phyloP scores from a whole-genome alignment of 2,329 filamentous ascomycete species.

The Ophiostoma montium region DNA sequence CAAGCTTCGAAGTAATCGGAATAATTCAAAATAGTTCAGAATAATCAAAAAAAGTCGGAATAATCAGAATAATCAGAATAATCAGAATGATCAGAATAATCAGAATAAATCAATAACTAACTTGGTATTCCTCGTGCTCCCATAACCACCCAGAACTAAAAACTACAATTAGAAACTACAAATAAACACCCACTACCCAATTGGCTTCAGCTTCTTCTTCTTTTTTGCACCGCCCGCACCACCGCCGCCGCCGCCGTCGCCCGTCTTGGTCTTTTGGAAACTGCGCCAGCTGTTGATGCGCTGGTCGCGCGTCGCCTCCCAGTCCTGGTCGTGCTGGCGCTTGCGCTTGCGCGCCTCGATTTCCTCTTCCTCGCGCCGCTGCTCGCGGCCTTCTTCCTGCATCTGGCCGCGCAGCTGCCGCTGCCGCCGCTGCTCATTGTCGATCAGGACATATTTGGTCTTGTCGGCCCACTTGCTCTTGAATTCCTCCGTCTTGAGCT shows the following conservation, averaged over 20 bases:
- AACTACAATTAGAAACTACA: too few relatives aligned
- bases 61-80: too few relatives aligned
- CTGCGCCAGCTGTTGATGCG: slow-evolving; percentile 89
- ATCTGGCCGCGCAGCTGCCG: slow-evolving; percentile 86
- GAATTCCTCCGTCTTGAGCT: slow-evolving; percentile 74
- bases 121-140: too few relatives aligned
- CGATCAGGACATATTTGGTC: slow-evolving; percentile 75
- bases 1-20: too few relatives aligned
- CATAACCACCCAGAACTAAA: too few relatives aligned
- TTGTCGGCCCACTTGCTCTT: slow-evolving; percentile 80
- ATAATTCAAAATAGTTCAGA: too few relatives aligned
- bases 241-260: slow-evolving; percentile 16
- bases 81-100: too few relatives aligned
- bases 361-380: slow-evolving; percentile 77
- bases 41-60: too few relatives aligned
- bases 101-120: too few relatives aligned
- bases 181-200: slow-evolving; percentile 33
- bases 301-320: slow-evolving; percentile 85
- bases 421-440: slow-evolving; percentile 74
- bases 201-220: slow-evolving; percentile 53
- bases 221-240: slow-evolving; percentile 30
- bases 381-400: slow-evolving; percentile 88
- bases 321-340: slow-evolving; percentile 84
- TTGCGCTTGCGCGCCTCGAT: slow-evolving; percentile 67
- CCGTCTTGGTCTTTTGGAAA: slow-evolving; percentile 55